Evolutionary conservation across 768 basidiomycete genomes (phyloP), one percentile per base, ranked within the genome.

Genomic region (Lenzites betulinus): DNA sequence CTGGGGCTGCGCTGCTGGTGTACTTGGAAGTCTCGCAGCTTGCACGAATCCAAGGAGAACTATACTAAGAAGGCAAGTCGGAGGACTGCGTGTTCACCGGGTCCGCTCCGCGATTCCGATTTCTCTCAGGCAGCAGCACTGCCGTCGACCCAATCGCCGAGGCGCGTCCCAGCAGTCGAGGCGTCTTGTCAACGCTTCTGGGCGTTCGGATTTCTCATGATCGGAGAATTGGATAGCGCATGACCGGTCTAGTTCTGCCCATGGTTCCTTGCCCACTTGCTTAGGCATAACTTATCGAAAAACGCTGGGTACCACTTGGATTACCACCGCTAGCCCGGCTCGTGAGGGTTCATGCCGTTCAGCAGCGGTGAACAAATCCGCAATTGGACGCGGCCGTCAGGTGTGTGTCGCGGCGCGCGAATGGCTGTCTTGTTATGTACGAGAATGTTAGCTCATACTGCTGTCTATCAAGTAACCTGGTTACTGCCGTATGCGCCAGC

Each of bases 201-300:
- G 61, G 52, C 57, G 56, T 58, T 52, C 61, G 51, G 51, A 33
- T 58, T 63, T 63, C 61, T 63, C 61, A 63, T 63, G 61, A 63
- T 63, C 61, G 61, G 61, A 63, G 61, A 58, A 63, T 63, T 58
- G 28, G 38, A 7, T 20, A 63, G 58, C 61, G 61, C 61, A 63
- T 63, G 61, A 63, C 52, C 61, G 57, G 55, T 23, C 60, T 51
- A 62, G 46, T 22, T 30, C 30, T 35, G 51, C 36, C 51, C 48
- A 36, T 22, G 6, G 35, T 51, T 44, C 51, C 56, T 57, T 49
- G 35, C 1, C 44, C 59, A 26, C 30, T 43, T 52, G 55, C 48
- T 41, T 41, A 25, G 30, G 39, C n/a, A n/a, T n/a, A n/a, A n/a
- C n/a, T n/a, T n/a, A n/a, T n/a, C n/a, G n/a, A n/a, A n/a, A n/a